Percentiles rank a stretch among this genome's conserved stretches.
These are phyloP conservation scores for Sisymbrium altissimum DNA, from an alignment of 345 rosid species.

Conservation along the genomic window DNA sequence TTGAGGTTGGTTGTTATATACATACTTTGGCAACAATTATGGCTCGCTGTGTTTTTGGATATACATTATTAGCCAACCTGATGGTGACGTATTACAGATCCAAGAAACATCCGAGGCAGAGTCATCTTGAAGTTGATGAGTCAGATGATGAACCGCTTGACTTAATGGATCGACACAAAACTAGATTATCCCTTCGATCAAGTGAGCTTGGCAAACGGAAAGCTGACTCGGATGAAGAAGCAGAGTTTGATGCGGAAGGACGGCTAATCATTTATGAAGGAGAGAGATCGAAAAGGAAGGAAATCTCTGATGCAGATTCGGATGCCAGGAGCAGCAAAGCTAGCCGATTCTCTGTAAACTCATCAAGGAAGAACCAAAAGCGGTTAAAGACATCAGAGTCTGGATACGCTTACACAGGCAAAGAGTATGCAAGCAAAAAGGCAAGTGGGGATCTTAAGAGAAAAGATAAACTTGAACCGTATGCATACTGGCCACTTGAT, in stretches of 20 bases:
- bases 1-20: constrained; percentile 46
- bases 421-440: constrained; percentile 81
- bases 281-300: constrained; percentile 46
- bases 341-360: constrained; percentile 41
- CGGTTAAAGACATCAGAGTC: constrained; percentile 63
- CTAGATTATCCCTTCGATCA: constrained; percentile 72
- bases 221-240: constrained; percentile 74
- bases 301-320: constrained; percentile 38
- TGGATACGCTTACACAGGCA: constrained; percentile 90
- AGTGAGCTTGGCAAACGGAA: constrained; percentile 52
- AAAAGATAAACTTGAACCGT: constrained; percentile 92
- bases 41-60: constrained; percentile 6
- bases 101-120: constrained; percentile 51
- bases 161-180: constrained; percentile 71
- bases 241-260: constrained; percentile 81
- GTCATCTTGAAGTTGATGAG: constrained; percentile 75
- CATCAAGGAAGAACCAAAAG: constrained; percentile 63
- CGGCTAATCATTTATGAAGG: constrained; percentile 63
- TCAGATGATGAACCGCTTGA: constrained; percentile 92
- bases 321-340: constrained; percentile 62
- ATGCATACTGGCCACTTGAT: constrained; percentile 97
- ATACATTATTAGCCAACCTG: not conserved
- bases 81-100: constrained; percentile 37
- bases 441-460: constrained; percentile 80
- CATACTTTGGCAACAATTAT: not conserved